Conservation (phyloP, 208 protist species). For the Acanthamoeba royreba region DNA sequence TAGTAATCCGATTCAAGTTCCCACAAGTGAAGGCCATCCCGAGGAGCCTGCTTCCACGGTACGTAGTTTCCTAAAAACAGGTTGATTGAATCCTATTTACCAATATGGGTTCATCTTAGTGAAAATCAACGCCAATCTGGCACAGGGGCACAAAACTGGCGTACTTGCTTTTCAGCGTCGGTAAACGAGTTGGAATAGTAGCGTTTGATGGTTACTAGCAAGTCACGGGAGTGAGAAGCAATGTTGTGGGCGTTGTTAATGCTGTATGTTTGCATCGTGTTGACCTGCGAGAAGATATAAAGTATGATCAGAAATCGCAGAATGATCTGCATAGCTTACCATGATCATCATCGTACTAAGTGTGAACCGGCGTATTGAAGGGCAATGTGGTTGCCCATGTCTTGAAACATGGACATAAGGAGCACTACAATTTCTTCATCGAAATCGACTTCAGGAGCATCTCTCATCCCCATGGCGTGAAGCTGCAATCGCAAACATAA, state of each 20-base stretch:
- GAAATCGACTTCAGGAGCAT: constrained; percentile 60
- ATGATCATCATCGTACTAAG: background rate
- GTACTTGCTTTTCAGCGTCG: constrained; percentile 77
- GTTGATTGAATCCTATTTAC: constrained; percentile 74
- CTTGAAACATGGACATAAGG: constrained; percentile 78
- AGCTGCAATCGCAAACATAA: constrained; percentile 44
- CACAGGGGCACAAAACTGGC: too few species aligned
- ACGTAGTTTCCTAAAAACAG: constrained; percentile 73
- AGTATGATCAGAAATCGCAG: background rate
- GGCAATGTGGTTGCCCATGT: constrained; percentile 79
- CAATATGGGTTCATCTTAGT: too few species aligned
- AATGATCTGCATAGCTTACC: background rate
- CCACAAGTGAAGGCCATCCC: constrained; percentile 57
- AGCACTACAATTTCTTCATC: constrained; percentile 57
- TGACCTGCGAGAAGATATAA: background rate
- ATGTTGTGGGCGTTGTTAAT: background rate
- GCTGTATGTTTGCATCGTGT: constrained; percentile 54
- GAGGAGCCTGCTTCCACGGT: constrained; percentile 22
- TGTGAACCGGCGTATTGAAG: constrained; percentile 64
- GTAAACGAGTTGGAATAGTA: constrained; percentile 84
- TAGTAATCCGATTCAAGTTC: constrained; percentile 69
- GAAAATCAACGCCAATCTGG: too few species aligned
- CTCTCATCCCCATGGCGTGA: constrained; percentile 71
- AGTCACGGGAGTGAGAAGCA: constrained; percentile 53
- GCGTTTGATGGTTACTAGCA: constrained; percentile 68